A percentile compares a stretch with the other conserved stretches of the same genome.
These are phyloP conservation scores for Rhodamnia rubescens DNA, from an alignment of 345 rosid genomes.

Conservation along the genomic window DNA sequence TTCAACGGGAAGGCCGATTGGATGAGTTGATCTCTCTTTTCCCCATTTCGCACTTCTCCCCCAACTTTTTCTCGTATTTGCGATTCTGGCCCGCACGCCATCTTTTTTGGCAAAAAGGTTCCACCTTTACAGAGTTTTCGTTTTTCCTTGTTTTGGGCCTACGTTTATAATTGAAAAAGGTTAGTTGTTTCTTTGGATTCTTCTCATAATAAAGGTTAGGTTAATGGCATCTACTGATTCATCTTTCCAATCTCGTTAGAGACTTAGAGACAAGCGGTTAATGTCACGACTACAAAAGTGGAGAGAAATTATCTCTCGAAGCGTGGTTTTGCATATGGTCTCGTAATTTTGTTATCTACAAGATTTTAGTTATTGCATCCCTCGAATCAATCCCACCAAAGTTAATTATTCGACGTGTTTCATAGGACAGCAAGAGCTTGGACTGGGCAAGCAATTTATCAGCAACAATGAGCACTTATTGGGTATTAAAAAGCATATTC, in stretches of 20 bases:
- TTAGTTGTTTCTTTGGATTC: too few relatives aligned
- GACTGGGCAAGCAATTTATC: background rate
- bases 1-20: background rate
- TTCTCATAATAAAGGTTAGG: too few relatives aligned
- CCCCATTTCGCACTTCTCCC: too few relatives aligned
- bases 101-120: too few relatives aligned
- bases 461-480: background rate
- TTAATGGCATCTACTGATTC: too few relatives aligned
- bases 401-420: background rate
- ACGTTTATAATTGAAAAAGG: too few relatives aligned
- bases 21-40: background rate
- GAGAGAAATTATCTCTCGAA: background rate
- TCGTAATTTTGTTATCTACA: background rate
- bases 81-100: too few relatives aligned
- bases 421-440: background rate
- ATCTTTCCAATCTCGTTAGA: too few relatives aligned
- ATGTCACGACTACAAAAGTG: background rate
- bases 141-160: too few relatives aligned
- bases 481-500: background rate
- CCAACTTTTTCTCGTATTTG: too few relatives aligned
- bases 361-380: fast-evolving
- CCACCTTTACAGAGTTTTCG: too few relatives aligned
- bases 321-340: fast-evolving
- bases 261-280: background rate
- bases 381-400: background rate